Conservation (phyloP, 2,329 filamentous ascomycete genomes). For the Ilyonectria mors-panacis region DNA sequence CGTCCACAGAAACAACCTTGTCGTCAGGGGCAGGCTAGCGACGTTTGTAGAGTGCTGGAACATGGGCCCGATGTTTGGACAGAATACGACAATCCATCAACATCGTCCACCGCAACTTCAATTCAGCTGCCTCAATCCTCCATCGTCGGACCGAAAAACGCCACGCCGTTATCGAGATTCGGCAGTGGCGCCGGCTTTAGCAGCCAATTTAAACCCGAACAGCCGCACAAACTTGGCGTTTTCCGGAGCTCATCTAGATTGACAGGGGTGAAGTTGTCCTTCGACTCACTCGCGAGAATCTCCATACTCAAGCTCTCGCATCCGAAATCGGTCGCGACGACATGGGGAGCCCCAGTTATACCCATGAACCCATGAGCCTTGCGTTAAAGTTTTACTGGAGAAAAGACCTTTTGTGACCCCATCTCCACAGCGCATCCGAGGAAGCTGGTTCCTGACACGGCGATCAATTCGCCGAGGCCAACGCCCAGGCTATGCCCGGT, state of each 20-base stretch:
- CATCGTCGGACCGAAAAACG: background rate
- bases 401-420: background rate
- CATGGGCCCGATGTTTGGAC: background rate
- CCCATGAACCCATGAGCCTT: conserved; percentile 9
- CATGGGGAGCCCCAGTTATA: conserved; percentile 1
- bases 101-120: background rate
- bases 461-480: conserved; percentile 19
- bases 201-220: conserved; percentile 5
- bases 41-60: background rate
- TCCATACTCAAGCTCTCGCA: background rate
- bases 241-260: background rate
- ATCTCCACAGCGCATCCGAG: conserved; percentile 6
- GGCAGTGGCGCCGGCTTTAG: conserved; percentile 18
- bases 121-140: background rate
- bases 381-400: conserved; percentile 13
- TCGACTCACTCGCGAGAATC: background rate
- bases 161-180: conserved; percentile 20
- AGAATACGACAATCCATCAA: background rate
- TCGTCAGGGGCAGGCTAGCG: background rate
- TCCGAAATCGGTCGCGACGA: conserved; percentile 19
- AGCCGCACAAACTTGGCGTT: conserved; percentile 19
- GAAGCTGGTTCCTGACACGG: background rate
- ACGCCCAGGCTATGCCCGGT: conserved; percentile 12
- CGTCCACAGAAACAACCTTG: background rate
- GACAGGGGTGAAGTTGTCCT: background rate